phyloP scores from a whole-genome alignment of 2,329 filamentous ascomycete genomes.

The Ophiosphaerella herpotricha region DNA sequence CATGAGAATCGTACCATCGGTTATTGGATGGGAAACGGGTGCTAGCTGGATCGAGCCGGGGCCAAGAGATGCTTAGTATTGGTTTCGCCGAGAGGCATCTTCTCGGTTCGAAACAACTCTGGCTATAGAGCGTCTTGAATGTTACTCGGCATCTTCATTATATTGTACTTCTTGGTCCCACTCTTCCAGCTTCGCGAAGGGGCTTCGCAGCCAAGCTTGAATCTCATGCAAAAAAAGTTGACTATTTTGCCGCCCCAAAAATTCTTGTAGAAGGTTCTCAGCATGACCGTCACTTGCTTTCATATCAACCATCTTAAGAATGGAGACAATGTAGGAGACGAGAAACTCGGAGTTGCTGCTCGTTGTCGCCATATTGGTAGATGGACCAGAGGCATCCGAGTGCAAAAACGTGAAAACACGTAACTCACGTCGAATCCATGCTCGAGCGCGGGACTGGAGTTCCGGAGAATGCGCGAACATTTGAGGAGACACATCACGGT shows the following conservation, averaged over 20 bases:
- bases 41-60: too few relatives aligned
- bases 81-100: background rate
- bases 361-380: constrained; percentile 26
- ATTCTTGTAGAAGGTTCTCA: constrained; percentile 77
- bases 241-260: constrained; percentile 74
- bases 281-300: constrained; percentile 79
- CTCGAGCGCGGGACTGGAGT: constrained; percentile 75
- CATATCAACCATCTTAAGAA: constrained; percentile 81
- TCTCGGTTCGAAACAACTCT: background rate
- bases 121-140: background rate
- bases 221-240: constrained; percentile 84
- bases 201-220: constrained; percentile 80
- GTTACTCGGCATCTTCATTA: constrained; percentile 21
- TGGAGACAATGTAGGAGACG: constrained; percentile 82
- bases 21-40: too few relatives aligned
- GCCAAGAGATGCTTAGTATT: too few relatives aligned
- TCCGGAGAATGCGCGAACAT: constrained; percentile 67
- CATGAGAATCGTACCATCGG: too few relatives aligned
- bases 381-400: constrained; percentile 35
- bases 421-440: constrained; percentile 82
- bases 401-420: constrained; percentile 78
- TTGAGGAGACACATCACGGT: constrained; percentile 72
- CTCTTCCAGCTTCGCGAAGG: constrained; percentile 69
- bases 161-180: constrained; percentile 88
- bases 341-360: constrained; percentile 80